phyloP scores from a whole-genome alignment of 83 land plant species.

The Diphasiastrum complanatum region DNA sequence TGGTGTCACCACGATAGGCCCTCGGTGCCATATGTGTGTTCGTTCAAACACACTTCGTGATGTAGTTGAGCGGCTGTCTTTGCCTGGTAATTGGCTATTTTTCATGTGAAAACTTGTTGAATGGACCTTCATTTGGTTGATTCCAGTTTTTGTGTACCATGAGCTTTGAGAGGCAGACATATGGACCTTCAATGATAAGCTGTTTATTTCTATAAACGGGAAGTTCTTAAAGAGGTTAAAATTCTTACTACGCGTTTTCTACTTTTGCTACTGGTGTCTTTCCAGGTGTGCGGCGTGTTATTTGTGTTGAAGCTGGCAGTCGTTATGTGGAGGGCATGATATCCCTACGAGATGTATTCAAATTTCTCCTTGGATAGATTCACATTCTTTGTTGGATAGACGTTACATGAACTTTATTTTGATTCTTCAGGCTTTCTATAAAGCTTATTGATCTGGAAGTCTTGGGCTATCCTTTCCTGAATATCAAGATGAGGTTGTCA shows the following conservation, averaged over 20 bases:
- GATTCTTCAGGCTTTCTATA: no score
- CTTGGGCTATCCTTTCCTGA: no score
- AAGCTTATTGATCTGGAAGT: no score
- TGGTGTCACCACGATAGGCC: not conserved
- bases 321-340: constrained; percentile 25
- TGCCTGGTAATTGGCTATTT: constrained; percentile 1
- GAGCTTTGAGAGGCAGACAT: not conserved
- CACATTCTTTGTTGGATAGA: no score
- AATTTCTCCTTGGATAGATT: constrained; percentile 11
- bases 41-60: constrained; percentile 13
- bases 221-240: not conserved
- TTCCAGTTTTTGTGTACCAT: not conserved
- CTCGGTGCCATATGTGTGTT: constrained; percentile 14
- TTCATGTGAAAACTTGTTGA: not conserved
- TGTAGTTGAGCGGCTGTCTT: constrained; percentile 9
- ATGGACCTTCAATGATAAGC: not conserved
- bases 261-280: not conserved
- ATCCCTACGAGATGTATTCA: constrained; percentile 18
- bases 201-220: not conserved
- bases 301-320: constrained; percentile 31
- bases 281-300: constrained; percentile 21
- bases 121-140: no score
- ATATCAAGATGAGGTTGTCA: no score
- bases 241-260: no score
- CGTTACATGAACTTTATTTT: no score